These are phyloP conservation scores for Colletotrichum sp. DNA, from an alignment of 2,329 filamentous ascomycete species.

Conservation along the genomic window DNA sequence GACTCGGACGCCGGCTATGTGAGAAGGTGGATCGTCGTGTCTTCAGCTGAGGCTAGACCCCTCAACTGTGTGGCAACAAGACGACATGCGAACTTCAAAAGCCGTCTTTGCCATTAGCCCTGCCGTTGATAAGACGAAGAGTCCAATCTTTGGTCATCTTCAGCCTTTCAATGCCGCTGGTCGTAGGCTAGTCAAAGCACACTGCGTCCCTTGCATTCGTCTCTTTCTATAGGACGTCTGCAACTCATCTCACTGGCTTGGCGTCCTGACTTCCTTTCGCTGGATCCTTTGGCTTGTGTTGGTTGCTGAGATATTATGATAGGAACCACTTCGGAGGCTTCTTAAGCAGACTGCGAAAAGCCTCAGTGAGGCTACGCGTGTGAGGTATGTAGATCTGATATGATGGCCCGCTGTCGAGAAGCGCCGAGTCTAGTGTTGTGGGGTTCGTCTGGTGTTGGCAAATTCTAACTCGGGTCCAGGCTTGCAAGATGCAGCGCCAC, in stretches of 20 bases:
- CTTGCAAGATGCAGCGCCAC: constrained; percentile 62
- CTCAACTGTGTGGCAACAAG: not conserved
- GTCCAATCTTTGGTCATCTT: not conserved
- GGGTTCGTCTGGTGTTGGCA: not conserved
- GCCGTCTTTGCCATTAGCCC: not conserved
- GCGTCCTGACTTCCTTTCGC: not conserved
- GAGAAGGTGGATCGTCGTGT: not conserved
- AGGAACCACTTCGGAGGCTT: constrained; percentile 27
- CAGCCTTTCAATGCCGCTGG: not conserved
- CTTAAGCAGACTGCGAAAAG: constrained; percentile 27
- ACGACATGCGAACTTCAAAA: not conserved
- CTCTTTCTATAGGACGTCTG: not conserved
- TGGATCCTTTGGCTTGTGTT: not conserved
- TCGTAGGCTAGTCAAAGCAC: not conserved
- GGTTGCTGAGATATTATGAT: not conserved
- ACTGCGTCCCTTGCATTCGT: not conserved
- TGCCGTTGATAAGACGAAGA: not conserved
- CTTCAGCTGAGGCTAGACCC: not conserved
- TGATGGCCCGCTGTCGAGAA: not conserved
- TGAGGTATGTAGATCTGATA: constrained; percentile 8
- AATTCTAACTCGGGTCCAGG: constrained; percentile 38
- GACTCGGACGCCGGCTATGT: not conserved
- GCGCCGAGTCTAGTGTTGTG: not conserved
- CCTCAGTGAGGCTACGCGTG: constrained; percentile 27
- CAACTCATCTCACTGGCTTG: not conserved